Conservation (phyloP, 768 basidiomycete species). For the Tulasnella sp. region DNA sequence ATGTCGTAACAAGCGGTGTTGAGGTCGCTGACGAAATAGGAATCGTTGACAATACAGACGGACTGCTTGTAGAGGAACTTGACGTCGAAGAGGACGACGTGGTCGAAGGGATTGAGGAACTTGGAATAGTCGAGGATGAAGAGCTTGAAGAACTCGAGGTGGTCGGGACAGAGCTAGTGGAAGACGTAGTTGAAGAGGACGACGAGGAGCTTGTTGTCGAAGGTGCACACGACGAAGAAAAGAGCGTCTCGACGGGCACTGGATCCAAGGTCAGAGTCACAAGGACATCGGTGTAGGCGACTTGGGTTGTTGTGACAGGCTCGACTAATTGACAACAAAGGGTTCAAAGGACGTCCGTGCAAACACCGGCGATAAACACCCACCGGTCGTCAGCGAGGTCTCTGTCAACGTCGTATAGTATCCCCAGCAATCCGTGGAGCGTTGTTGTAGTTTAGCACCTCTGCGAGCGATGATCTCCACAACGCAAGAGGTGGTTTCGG, state of each 20-base stretch:
- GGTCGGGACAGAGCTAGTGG: neutral
- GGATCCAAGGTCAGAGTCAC: neutral
- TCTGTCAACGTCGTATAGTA: neutral
- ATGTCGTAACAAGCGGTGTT: neutral
- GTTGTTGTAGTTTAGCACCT: neutral
- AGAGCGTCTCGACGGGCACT: neutral
- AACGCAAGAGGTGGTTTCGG: neutral
- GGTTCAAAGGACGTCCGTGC: neutral
- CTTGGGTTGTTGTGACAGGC: neutral
- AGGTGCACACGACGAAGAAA: neutral
- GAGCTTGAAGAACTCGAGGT: neutral
- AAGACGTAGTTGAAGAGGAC: neutral
- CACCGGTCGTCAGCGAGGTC: neutral
- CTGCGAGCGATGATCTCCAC: neutral
- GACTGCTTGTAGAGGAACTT: neutral
- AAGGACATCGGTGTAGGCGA: neutral
- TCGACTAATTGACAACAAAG: neutral
- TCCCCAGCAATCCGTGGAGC: neutral
- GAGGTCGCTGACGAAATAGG: neutral
- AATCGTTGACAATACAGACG: neutral
- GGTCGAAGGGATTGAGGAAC: neutral
- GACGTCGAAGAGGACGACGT: neutral
- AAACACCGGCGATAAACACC: neutral
- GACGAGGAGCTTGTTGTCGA: neutral
- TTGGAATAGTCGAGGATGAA: neutral